Evolutionary conservation across 2,329 filamentous ascomycete species (phyloP), one percentile per base, ranked within the genome.

Genomic region (Penicillium aurantiogriseum): DNA sequence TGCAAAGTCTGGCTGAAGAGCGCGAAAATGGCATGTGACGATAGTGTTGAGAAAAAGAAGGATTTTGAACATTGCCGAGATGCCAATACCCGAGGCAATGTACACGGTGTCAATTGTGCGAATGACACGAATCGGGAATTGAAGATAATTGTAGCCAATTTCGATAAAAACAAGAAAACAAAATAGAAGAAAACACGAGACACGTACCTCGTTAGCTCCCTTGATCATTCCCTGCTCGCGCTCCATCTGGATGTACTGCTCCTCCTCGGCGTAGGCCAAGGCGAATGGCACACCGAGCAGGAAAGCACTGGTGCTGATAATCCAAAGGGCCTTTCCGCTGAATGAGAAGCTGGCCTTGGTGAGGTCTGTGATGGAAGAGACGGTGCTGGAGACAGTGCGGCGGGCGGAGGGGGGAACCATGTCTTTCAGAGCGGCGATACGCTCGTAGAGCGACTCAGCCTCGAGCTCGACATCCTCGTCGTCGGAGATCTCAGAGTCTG

Each of bases 161-260:
- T 17, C 25, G 5, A 29, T n/a, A 17, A n/a, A 42, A 33, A 5
- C 19, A 29, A 19, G 5, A 13, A 8, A 39, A 17, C 10, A 31
- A 25, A 44, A 35, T 10, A 45, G 40, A 40, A 38, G 43, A 46
- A 33, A 21, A 40, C 27, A 49, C 54, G 39, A 2, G 27, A 47
- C 59, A 77, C 80, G 69, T 70, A 88, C 85, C 81, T 96, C 91
- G 72, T 89, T 88, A 63, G 91, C 91, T 71, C 89, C 86, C 84
- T 96, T 91, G 76, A 94, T 89, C 91, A 96, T 94, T 77, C 89
- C 88, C 85, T 92, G 92, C 81, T 97, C 93, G 77, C 92, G 87
- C 86, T 99, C 94, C 91, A 97, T 95, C 81, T 96, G 93, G 64
- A 93, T 83, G 75, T 96, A 87, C 81, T 96, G 91, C 83, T 97